These are phyloP conservation scores for Rhizophora apiculata DNA, from an alignment of 345 rosid species.

Conservation along the genomic window DNA sequence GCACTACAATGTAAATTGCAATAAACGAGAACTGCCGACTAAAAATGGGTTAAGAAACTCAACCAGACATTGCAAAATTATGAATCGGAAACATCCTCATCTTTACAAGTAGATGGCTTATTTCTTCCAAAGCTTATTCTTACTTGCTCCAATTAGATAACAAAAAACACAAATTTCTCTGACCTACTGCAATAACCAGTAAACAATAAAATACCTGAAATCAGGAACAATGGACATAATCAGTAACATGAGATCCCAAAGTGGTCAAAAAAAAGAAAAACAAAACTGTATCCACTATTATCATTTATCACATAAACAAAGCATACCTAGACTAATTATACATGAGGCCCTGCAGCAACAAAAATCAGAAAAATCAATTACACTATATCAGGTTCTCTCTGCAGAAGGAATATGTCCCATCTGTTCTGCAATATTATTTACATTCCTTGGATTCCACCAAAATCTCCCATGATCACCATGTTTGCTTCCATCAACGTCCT, in stretches of 20 bases:
- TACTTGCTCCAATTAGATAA: background rate
- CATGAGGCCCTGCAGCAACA: conserved; percentile 1
- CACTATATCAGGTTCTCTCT: conserved; percentile 55
- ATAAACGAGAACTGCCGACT: background rate
- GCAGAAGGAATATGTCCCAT: conserved; percentile 82
- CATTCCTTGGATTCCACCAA: conserved; percentile 66
- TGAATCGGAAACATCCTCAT: background rate
- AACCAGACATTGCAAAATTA: background rate
- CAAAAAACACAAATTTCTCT: background rate
- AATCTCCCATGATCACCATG: conserved; percentile 45
- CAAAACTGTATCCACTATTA: conserved; percentile 2
- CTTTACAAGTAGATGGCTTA: background rate
- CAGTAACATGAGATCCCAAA: background rate
- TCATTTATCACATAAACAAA: conserved; percentile 5
- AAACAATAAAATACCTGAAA: background rate
- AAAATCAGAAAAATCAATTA: conserved; percentile 19
- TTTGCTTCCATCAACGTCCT: conserved; percentile 45
- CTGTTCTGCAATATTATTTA: conserved; percentile 75
- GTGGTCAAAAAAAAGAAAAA: background rate
- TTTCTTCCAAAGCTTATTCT: background rate
- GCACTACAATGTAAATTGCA: background rate
- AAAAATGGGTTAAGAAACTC: background rate
- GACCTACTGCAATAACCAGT: conserved; percentile 1
- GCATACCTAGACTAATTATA: conserved; percentile 20
- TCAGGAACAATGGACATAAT: background rate